Evolutionary conservation across 2,329 filamentous ascomycete species (phyloP), one percentile per base, ranked within the genome.

Genomic region (Calonectria pseudoturangicola): DNA sequence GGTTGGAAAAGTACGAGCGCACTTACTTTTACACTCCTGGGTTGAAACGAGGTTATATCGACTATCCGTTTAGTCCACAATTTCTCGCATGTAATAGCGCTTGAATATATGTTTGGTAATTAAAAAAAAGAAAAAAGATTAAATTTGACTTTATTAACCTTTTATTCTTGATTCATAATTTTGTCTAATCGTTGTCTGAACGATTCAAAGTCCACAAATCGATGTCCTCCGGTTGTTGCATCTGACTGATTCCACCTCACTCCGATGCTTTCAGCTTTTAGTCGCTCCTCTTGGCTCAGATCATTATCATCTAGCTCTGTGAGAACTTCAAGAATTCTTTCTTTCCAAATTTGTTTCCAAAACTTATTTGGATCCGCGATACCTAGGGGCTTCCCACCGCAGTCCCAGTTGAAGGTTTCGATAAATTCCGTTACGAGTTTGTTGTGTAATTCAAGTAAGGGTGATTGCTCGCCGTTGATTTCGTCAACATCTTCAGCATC

Each of bases 21-120:
- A 48, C 64, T 39, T 78, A 75, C 7, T 82, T 83, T 48, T 83
- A 83, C 69, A 79, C 74, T 71, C 74, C 21, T 77, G 78, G 70
- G 41, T 12, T 16, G 13, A 27, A 27, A 41, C 51, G 39, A 64
- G 70, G 45, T 2, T 72, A 72, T 21, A 63, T 64, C 15, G 70
- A 72, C 39, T 72, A 63, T n/a, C 75, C 74, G 0, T 82, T 79
- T 54, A 78, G 73, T 36, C 47, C 75, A 16, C 73, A 81, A 58
- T 81, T 67, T 33, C 13, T 47, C 13, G 9, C n/a, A 27, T 25
- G n/a, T 25, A 48, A 25, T 13, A 21, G 18, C 10, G 45, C 9
- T 48, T 48, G 21, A 25, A 25, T 5, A 12, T 25, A 13, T 25
- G 5, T 12, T 48, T 36, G 10, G 10, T 9, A 36, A 36, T 36